Conservation (phyloP, 805 yeast species). For the Metschnikowia borealis region DNA sequence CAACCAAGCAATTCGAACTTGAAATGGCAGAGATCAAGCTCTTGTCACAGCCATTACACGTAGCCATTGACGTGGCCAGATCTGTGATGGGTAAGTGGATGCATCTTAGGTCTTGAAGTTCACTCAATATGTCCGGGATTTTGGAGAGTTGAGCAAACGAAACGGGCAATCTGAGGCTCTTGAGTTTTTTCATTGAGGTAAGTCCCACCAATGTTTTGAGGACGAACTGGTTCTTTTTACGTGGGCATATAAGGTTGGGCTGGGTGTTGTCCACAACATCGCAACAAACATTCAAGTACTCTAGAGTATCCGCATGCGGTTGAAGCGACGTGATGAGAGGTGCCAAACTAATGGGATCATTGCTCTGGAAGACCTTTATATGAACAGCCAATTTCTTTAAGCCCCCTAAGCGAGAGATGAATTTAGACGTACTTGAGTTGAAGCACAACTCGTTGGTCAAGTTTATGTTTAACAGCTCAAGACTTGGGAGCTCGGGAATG, state of each 20-base stretch:
- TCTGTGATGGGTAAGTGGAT: constrained; percentile 14
- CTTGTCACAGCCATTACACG: constrained; percentile 10
- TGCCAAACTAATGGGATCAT: constrained; percentile 7
- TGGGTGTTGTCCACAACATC: constrained; percentile 8
- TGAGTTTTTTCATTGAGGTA: constrained; percentile 2
- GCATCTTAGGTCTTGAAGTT: constrained; percentile 1
- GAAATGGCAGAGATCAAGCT: constrained; percentile 8
- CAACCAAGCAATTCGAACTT: constrained; percentile 11
- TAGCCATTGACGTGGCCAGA: constrained; percentile 1
- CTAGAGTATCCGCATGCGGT: constrained; percentile 8
- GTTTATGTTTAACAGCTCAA: constrained; percentile 12
- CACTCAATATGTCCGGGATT: constrained; percentile 3
- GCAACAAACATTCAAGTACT: constrained; percentile 13
- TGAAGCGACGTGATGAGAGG: constrained; percentile 12
- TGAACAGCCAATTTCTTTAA: constrained; percentile 11
- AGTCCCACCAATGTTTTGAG: constrained; percentile 10
- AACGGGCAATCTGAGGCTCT: constrained; percentile 12
- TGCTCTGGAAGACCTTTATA: constrained; percentile 7
- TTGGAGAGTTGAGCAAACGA: constrained; percentile 8
- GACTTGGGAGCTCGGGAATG: constrained; percentile 4
- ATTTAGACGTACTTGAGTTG: constrained; percentile 7
- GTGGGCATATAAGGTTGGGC: constrained; percentile 8
- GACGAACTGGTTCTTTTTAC: constrained; percentile 4
- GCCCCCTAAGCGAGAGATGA: constrained; percentile 4
- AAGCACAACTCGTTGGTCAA: constrained; percentile 14